phyloP scores from a whole-genome alignment of 108 stramenopile genomes.

The Nitzschia sp. region DNA sequence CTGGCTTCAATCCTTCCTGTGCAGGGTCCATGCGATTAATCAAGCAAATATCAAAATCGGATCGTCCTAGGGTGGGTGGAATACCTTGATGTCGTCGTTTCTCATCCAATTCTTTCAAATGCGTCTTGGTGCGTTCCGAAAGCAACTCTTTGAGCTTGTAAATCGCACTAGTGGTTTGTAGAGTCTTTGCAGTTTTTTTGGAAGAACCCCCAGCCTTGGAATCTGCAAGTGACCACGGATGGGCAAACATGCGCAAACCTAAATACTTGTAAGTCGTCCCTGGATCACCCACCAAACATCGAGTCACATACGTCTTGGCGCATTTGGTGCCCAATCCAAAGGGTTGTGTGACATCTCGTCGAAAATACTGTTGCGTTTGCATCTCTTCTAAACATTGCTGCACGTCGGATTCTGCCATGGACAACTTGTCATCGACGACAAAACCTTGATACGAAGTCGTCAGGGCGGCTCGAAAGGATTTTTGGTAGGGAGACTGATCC shows the following conservation, averaged over 20 bases:
- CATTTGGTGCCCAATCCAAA: conserved; percentile 67
- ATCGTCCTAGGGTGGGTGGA: conserved; percentile 31
- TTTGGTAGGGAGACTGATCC: conserved; percentile 34
- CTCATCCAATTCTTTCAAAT: conserved; percentile 36
- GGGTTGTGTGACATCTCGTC: conserved; percentile 59
- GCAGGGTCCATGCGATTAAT: conserved; percentile 74
- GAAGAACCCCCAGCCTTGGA: not conserved
- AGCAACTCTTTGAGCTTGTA: conserved; percentile 23
- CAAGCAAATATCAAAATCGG: conserved; percentile 65
- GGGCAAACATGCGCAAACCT: conserved; percentile 86
- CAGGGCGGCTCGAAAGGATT: conserved; percentile 45
- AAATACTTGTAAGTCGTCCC: conserved; percentile 91
- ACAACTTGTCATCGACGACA: conserved; percentile 31
- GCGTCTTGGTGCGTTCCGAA: conserved; percentile 39
- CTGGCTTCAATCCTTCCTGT: conserved; percentile 40
- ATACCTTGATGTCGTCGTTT: conserved; percentile 29
- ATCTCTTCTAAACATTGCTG: conserved; percentile 38
- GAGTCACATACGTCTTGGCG: conserved; percentile 73
- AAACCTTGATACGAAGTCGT: conserved; percentile 56
- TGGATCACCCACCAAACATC: conserved; percentile 65
- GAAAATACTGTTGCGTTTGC: conserved; percentile 35
- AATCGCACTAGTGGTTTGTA: conserved; percentile 23
- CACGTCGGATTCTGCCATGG: conserved; percentile 8
- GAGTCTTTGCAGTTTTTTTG: not conserved
- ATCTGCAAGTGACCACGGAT: conserved; percentile 60